Conservation (phyloP, 129 eudicot species). For the Helianthus tuberosus region DNA sequence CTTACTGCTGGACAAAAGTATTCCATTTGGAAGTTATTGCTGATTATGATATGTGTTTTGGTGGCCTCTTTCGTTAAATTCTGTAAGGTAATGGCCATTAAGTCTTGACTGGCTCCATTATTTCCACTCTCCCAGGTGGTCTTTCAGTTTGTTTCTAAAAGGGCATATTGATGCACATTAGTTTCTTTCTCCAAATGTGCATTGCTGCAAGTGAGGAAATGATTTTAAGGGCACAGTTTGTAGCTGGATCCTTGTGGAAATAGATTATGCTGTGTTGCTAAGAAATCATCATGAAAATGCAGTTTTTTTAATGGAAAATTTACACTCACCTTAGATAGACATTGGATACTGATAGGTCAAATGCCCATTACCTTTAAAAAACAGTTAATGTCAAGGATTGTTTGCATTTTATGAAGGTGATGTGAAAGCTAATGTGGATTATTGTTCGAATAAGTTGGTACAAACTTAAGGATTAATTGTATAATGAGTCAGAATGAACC, state of each 20-base stretch:
- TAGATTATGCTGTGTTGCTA: neutral
- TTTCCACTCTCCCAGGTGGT: neutral
- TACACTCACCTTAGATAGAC: neutral
- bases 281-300: neutral
- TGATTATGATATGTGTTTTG: neutral
- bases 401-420: slow-evolving; percentile 5
- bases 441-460: neutral
- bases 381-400: neutral
- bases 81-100: neutral
- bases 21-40: neutral
- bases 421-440: neutral
- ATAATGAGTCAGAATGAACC: slow-evolving; percentile 10
- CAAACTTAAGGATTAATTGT: slow-evolving; percentile 18
- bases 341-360: neutral
- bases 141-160: neutral
- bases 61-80: neutral
- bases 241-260: neutral
- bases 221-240: slow-evolving; percentile 2
- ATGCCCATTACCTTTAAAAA: neutral
- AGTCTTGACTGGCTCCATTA: neutral
- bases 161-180: slow-evolving; percentile 8
- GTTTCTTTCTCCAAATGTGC: slow-evolving; percentile 15
- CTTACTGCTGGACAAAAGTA: neutral
- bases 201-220: neutral
- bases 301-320: neutral